Conservation (phyloP, 1,284 basidiomycete species). For the Fomitopsis pinicola region DNA sequence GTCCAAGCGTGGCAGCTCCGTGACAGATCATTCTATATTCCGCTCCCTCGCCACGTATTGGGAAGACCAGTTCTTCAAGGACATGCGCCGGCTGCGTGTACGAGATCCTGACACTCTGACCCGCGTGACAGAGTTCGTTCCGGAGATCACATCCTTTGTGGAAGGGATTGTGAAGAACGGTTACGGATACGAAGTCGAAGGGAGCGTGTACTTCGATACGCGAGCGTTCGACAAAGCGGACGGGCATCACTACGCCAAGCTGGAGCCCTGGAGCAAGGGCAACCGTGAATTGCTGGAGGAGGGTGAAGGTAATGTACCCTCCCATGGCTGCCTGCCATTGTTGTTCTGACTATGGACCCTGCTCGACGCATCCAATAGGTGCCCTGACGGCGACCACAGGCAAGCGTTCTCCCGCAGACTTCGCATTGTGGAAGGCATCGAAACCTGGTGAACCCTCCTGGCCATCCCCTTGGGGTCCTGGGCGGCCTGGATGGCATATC, state of each 20-base stretch:
- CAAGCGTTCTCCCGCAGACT: constrained; percentile 75
- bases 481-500: constrained; percentile 99
- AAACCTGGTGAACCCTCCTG: constrained; percentile 98
- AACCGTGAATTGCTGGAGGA: constrained; percentile 90
- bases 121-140: constrained; percentile 95
- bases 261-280: constrained; percentile 94
- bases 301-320: constrained; percentile 69
- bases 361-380: constrained; percentile 35
- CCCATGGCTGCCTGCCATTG: neutral
- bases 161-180: constrained; percentile 86
- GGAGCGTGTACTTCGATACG: constrained; percentile 96
- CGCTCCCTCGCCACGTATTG: constrained; percentile 84
- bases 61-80: constrained; percentile 89
- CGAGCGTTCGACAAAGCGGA: constrained; percentile 77
- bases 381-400: constrained; percentile 59
- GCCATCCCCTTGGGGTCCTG: constrained; percentile 94
- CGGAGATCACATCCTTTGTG: constrained; percentile 91
- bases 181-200: constrained; percentile 86
- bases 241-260: constrained; percentile 85
- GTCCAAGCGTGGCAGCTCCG: constrained; percentile 67
- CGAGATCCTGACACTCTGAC: constrained; percentile 89
- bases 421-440: constrained; percentile 97
- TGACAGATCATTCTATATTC: constrained; percentile 87
- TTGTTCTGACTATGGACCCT: neutral
- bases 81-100: constrained; percentile 88